Conservation (phyloP, 2,329 filamentous ascomycete species). For the Fusarium concolor region DNA sequence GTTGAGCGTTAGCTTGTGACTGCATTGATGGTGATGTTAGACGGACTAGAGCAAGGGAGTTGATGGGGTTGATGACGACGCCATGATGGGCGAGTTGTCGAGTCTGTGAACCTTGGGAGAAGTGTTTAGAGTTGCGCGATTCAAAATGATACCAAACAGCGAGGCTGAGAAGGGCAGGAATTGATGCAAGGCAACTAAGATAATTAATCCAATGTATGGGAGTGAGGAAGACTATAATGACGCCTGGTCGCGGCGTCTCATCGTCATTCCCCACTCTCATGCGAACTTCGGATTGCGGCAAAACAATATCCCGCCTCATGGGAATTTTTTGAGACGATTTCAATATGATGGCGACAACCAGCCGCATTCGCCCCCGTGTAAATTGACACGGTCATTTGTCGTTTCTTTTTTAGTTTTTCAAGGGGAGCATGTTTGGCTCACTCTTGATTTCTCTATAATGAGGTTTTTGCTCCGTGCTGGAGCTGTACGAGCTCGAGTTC, state of each 20-base stretch:
- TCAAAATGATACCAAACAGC: background rate
- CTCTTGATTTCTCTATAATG: slow-evolving; percentile 43
- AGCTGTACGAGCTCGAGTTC: slow-evolving; percentile 43
- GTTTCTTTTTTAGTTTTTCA: background rate
- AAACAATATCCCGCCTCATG: slow-evolving; percentile 38
- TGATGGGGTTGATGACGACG: slow-evolving; percentile 74
- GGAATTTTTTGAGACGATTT: slow-evolving; percentile 40
- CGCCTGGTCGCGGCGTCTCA: slow-evolving; percentile 29
- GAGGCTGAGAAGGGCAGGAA: slow-evolving; percentile 8
- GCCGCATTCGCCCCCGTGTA: slow-evolving; percentile 4
- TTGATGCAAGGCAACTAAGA: background rate
- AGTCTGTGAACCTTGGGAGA: background rate
- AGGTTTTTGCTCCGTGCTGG: slow-evolving; percentile 46
- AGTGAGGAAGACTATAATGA: slow-evolving; percentile 36
- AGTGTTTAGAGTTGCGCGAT: background rate
- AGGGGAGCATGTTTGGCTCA: slow-evolving; percentile 34
- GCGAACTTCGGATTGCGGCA: slow-evolving; percentile 20
- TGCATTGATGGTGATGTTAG: background rate
- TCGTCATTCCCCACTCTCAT: slow-evolving; percentile 43
- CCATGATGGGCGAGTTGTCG: slow-evolving; percentile 62
- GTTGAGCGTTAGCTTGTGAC: slow-evolving; percentile 16
- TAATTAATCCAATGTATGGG: background rate
- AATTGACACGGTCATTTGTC: slow-evolving; percentile 9
- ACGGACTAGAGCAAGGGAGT: slow-evolving; percentile 81
- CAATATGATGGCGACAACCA: slow-evolving; percentile 31